A percentile compares a stretch with the other conserved stretches of the same genome.
Conservation (phyloP, 306 rosid species). For the Parietaria judaica region DNA sequence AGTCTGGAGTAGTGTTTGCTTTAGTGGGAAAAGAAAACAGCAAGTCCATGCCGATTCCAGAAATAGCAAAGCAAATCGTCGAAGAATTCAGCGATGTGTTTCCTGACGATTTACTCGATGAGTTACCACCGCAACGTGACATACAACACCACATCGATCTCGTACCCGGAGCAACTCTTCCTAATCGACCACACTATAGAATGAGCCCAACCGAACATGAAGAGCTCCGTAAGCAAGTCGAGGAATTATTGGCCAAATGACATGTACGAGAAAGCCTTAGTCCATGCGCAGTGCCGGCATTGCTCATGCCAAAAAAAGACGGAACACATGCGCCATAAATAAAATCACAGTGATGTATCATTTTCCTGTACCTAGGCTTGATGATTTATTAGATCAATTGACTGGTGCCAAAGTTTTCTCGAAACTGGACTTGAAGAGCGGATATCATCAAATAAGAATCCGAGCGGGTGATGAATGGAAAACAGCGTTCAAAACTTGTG, state of each 20-base stretch:
- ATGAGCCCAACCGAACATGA: not conserved
- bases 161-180: not conserved
- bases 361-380: constrained; percentile 1
- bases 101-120: not conserved
- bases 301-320: too few relatives aligned
- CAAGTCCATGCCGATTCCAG: not conserved
- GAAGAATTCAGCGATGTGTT: not conserved
- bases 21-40: not conserved
- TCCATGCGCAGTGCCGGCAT: too few relatives aligned
- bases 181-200: not conserved
- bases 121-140: not conserved
- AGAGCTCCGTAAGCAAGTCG: too few relatives aligned
- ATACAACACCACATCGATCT: not conserved
- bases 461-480: too few relatives aligned
- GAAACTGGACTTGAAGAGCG: constrained; percentile 2
- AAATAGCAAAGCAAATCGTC: too few relatives aligned
- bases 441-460: not conserved
- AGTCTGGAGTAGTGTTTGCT: too few relatives aligned
- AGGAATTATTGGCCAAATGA: too few relatives aligned
- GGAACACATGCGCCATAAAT: not conserved
- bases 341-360: constrained; percentile 1
- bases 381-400: constrained; percentile 9
- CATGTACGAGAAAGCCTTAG: too few relatives aligned
- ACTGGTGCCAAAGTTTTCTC: not conserved
- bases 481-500: too few relatives aligned